Percentiles rank a stretch among this genome's conserved stretches.
Evolutionary conservation across 345 rosid genomes (phyloP).

Genomic region (Fremontodendron californicum): DNA sequence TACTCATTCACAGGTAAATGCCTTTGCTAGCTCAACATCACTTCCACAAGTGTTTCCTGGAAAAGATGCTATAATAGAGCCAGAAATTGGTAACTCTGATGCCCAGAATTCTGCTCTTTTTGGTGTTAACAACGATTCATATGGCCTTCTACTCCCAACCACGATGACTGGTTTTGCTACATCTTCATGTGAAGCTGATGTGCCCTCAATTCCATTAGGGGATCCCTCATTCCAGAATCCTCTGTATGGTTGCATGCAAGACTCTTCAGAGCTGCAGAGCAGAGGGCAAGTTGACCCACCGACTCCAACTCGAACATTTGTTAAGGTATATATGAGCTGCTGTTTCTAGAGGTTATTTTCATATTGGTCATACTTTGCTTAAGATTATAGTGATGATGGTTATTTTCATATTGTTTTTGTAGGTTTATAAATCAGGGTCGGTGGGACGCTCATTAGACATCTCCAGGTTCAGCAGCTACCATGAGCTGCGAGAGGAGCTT

Average conservation of each 20-base stretch:
- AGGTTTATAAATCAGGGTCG: conserved; percentile 77
- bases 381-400: conserved; percentile 5
- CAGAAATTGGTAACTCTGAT: conserved; percentile 34
- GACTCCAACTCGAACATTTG: conserved; percentile 41
- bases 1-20: conserved; percentile 36
- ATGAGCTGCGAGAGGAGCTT: conserved; percentile 80
- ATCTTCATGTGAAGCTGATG: conserved; percentile 43
- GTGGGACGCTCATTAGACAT: conserved; percentile 83
- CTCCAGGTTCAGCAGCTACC: conserved; percentile 82
- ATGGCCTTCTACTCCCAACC: conserved; percentile 64
- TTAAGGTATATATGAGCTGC: conserved; percentile 46
- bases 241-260: conserved; percentile 56
- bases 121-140: conserved; percentile 54
- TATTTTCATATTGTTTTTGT: conserved; percentile 13
- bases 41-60: conserved; percentile 43
- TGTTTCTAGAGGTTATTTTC: neutral
- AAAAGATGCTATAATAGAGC: conserved; percentile 38
- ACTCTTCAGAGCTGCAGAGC: conserved; percentile 55
- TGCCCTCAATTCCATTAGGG: conserved; percentile 50
- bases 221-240: conserved; percentile 55
- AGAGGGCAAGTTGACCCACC: conserved; percentile 45
- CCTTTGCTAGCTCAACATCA: conserved; percentile 47
- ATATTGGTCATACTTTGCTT: neutral
- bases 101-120: conserved; percentile 38
- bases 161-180: conserved; percentile 42